Evolutionary conservation across 139 green algal species (phyloP).

Genomic region (Coelastrella sp.): DNA sequence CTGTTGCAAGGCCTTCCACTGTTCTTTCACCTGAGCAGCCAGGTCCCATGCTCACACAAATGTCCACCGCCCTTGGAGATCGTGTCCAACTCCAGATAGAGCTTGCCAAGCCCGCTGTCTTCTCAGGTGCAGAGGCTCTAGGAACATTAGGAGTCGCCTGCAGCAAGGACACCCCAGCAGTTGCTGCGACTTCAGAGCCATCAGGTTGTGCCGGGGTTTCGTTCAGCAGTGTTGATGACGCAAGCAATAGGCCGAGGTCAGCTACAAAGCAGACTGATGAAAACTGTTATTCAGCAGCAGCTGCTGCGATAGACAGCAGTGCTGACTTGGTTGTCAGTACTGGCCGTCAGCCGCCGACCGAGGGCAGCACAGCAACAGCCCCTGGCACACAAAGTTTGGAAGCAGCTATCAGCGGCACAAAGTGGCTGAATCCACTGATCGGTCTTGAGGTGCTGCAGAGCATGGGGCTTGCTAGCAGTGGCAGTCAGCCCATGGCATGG

Average conservation of each 20-base stretch:
- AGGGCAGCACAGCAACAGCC: background rate
- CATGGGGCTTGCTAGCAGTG: background rate
- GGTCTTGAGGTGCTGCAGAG: slow-evolving; percentile 11
- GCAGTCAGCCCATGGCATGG: background rate
- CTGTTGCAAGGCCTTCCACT: too few species aligned
- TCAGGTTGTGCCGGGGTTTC: too few species aligned
- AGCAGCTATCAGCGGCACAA: background rate
- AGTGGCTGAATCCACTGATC: background rate
- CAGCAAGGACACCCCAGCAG: too few species aligned
- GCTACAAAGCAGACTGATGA: background rate
- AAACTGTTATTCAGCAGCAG: background rate
- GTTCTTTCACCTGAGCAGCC: too few species aligned
- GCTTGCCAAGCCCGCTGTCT: too few species aligned
- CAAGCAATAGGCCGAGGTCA: background rate
- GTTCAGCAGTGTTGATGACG: too few species aligned
- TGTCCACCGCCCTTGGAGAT: too few species aligned
- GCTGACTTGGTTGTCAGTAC: background rate
- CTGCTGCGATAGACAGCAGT: background rate
- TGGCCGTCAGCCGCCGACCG: background rate
- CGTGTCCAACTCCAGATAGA: too few species aligned
- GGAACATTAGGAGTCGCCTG: too few species aligned
- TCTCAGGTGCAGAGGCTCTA: too few species aligned
- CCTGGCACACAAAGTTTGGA: background rate
- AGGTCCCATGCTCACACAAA: too few species aligned
- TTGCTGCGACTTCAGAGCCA: too few species aligned